These are phyloP conservation scores for Helminthosporium solani DNA, from an alignment of 2,329 filamentous ascomycete species.

Conservation along the genomic window DNA sequence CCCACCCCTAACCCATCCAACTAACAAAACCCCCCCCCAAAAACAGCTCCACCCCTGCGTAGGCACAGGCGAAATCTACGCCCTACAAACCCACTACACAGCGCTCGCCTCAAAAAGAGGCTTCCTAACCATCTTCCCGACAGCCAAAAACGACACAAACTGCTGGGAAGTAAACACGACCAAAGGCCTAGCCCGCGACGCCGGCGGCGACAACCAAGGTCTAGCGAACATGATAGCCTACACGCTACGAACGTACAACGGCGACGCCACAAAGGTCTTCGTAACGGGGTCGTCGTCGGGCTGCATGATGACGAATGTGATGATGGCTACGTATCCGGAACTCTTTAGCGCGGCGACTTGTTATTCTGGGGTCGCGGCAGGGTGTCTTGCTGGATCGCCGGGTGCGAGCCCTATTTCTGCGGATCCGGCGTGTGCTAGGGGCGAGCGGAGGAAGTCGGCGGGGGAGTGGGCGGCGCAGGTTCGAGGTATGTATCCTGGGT, in stretches of 20 bases:
- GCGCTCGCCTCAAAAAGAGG: constrained; percentile 55
- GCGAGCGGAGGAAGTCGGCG: constrained; percentile 45
- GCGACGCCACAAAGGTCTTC: constrained; percentile 52
- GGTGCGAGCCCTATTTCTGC: constrained; percentile 5
- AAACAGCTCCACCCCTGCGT: constrained; percentile 24
- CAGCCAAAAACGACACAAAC: constrained; percentile 49
- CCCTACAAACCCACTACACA: constrained; percentile 17
- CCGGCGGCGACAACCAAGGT: constrained; percentile 56
- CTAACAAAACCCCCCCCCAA: too few relatives aligned
- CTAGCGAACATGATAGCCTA: constrained; percentile 62
- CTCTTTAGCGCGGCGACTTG: constrained; percentile 26
- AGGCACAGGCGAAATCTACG: constrained; percentile 41
- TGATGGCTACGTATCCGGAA: constrained; percentile 31
- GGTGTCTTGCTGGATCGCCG: constrained; percentile 24
- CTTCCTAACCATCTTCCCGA: constrained; percentile 61
- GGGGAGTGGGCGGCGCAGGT: constrained; percentile 14
- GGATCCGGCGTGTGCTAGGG: constrained; percentile 55
- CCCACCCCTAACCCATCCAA: too few relatives aligned
- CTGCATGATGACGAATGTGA: constrained; percentile 37
- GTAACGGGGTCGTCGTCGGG: constrained; percentile 29
- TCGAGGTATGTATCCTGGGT: constrained; percentile 32
- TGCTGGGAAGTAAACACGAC: constrained; percentile 63
- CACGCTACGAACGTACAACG: constrained; percentile 53
- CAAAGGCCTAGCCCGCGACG: constrained; percentile 56
- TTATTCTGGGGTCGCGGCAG: constrained; percentile 32